Base-by-base conservation (phyloP, 2,329 filamentous ascomycete genomes). In the Thielaviopsis musarum region DNA sequence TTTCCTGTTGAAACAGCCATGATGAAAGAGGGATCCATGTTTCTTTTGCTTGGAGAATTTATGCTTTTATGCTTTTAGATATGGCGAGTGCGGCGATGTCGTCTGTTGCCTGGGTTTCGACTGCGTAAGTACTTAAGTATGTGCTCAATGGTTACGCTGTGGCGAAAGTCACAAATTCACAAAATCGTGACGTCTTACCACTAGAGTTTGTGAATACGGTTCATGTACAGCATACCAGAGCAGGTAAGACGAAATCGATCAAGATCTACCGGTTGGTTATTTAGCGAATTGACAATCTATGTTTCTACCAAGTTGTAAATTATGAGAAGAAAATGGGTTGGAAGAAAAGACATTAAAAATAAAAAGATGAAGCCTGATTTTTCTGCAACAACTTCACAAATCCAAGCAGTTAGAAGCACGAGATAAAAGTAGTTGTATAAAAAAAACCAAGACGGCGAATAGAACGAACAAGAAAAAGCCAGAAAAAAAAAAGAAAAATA, bases 381-480 rank as follows among this genome's bases (percentile, higher is more conserved):
- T 34, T 34, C 30, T 34, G 7, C 26, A 28, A 34, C 9, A 34
- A 12, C 30, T 34, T 34, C 30, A 51, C 49, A 49, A 45, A 34
- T 21, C 24, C 15, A n/a, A 41, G 30, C 22, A 41, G 63, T 64
- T 61, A 63, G 41, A 49, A 51, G 22, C 34, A 59, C 22, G 22
- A 60, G 38, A 57, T 52, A 21, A 58, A 28, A 52, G 56, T 30
- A 62, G n/a, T 59, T 58, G 52, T 61, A 59, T 61, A 53, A 54
- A 24, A 55, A 55, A 54, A 22, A 26, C 24, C 24, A 26, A 6
- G 24, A 26, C 24, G 24, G 26, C 30, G 15, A 49, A 54, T 21
- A 52, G 34, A 45, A 60, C 28, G 59, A 41, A 12, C 3, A 22
- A 60, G 12, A 48, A 41, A 28, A 48, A 45, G 41, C 41, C 21